Evolutionary conservation across 2,329 filamentous ascomycete species (phyloP).

Genomic region (Colletotrichum abscissum): DNA sequence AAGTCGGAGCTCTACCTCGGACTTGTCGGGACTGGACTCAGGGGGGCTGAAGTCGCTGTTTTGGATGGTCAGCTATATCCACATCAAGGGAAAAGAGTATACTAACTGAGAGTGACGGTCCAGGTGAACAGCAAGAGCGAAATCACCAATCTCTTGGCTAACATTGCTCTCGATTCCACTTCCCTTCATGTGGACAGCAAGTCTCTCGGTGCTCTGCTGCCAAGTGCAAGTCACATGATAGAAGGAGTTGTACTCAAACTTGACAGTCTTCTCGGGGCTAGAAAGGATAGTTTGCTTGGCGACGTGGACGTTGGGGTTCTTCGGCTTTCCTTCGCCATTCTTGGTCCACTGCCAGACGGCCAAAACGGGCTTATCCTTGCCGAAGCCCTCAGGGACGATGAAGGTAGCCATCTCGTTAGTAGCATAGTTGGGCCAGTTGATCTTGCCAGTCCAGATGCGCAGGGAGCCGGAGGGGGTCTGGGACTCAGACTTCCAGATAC

Average conservation of each 20-base stretch:
- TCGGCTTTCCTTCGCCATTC: background rate
- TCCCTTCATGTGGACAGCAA: background rate
- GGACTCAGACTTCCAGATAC: background rate
- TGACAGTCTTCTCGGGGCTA: background rate
- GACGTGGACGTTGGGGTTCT: background rate
- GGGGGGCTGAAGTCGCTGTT: background rate
- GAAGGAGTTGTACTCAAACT: background rate
- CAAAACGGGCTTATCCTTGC: background rate
- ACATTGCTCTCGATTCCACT: background rate
- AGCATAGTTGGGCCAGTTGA: conserved; percentile 2
- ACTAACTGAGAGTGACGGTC: conserved; percentile 4
- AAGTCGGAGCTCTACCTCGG: background rate
- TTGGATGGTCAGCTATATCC: background rate
- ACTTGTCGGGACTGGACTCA: background rate
- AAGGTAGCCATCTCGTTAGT: conserved; percentile 3
- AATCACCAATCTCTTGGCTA: background rate
- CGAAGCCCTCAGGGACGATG: conserved; percentile 3
- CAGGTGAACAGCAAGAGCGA: background rate
- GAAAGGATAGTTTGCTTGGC: background rate
- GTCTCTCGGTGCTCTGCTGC: background rate
- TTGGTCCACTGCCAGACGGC: conserved; percentile 10
- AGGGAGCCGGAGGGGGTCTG: background rate
- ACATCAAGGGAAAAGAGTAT: background rate
- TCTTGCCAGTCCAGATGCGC: conserved; percentile 8
- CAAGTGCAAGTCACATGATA: background rate